These are phyloP conservation scores for Wickerhamomyces bisporus DNA, from an alignment of 805 yeast genomes.

Conservation along the genomic window DNA sequence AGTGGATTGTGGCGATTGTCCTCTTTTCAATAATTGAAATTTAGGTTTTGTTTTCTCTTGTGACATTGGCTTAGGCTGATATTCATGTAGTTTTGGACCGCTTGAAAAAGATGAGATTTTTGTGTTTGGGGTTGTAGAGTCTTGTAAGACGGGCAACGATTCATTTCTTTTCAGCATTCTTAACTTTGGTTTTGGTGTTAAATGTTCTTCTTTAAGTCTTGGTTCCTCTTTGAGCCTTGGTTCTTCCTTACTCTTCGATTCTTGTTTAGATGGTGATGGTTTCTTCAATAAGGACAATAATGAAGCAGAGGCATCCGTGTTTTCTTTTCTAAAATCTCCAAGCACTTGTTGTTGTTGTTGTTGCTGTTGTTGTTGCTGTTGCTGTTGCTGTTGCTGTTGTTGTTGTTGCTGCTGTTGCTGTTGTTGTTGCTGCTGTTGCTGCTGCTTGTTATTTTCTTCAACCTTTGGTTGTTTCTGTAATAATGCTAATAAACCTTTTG, in stretches of 20 bases:
- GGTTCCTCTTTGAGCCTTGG: slow-evolving; percentile 2
- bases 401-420: background rate
- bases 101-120: no score
- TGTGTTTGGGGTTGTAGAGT: slow-evolving; percentile 1
- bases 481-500: slow-evolving; percentile 16
- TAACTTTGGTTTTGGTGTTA: slow-evolving; percentile 14
- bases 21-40: no score
- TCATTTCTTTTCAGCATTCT: slow-evolving; percentile 20
- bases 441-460: background rate
- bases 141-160: background rate
- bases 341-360: background rate
- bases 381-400: background rate
- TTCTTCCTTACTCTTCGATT: no score
- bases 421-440: background rate
- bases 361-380: no score
- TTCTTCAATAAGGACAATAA: background rate
- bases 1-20: no score
- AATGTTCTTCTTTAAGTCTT: background rate
- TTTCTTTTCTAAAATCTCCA: no score
- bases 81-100: no score
- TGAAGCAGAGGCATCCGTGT: background rate
- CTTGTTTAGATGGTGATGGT: background rate
- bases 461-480: slow-evolving; percentile 14
- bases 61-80: background rate
- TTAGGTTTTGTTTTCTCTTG: no score